Base-by-base conservation (phyloP, 805 yeast species). In the Danielozyma ontarioensis region DNA sequence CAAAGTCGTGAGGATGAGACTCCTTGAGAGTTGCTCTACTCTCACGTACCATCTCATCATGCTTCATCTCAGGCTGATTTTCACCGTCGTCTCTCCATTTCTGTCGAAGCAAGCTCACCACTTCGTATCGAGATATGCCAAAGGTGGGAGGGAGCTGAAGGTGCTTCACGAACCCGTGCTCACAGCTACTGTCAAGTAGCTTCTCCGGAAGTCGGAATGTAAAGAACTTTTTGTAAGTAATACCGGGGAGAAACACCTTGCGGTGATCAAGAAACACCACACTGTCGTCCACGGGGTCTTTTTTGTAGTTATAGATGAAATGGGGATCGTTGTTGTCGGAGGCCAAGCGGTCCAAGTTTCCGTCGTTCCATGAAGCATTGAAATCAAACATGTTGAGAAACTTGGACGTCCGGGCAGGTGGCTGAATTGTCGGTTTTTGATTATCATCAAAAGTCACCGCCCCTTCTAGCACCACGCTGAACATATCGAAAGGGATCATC, bases 311-410 rank as follows among this genome's bases (percentile, higher is more conserved):
- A 8, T 47, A 45, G 13, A 41, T 34, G 25, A 42, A 40, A 37
- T 57, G 47, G 1, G 68, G 68, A 37, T 56, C 39, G 27, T 48
- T 38, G 39, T 21, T 17, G 26, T 63, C 68, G 1, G 55, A 45
- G 13, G 48, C 33, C 26, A 63, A 49, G 17, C 68, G 37, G 41
- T 59, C 61, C 12, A 63, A 39, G 28, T 35, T 42, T 0, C 55
- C 62, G 39, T 55, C 62, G 37, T 55, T 61, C 68, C 68, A 64
- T 13, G 64, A 59, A 1, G 69, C 71, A 29, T 56, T 57, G 41
- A 62, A 63, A 36, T 64, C 71, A 43, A 58, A 62, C 71, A 64
- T 63, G 29, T 54, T 58, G 29, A 64, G 42, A 36, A 61, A 61
- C 32, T 55, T 50, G 12, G 39, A 39, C 13, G 62, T 36, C 17